These are phyloP conservation scores for Kodamaea fukazawae DNA, from an alignment of 805 yeast species.

Conservation along the genomic window DNA sequence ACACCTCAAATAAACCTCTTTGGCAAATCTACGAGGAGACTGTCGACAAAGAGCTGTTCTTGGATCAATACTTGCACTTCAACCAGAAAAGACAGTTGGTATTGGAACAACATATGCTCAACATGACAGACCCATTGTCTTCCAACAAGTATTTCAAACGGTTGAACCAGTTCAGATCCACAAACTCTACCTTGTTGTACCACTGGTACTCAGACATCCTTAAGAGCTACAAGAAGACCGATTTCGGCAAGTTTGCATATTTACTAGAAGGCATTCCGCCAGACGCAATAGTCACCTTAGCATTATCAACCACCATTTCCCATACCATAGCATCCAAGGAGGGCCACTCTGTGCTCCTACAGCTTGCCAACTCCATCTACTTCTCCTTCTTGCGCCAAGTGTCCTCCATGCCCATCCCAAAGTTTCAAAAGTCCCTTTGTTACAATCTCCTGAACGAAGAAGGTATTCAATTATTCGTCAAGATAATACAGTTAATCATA, in stretches of 20 bases:
- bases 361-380: slow-evolving; percentile 15
- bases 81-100: slow-evolving; percentile 25
- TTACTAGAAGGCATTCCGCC: slow-evolving; percentile 3
- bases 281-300: slow-evolving; percentile 5
- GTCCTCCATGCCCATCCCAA: slow-evolving; percentile 1
- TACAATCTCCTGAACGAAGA: slow-evolving; percentile 12
- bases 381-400: slow-evolving; percentile 9
- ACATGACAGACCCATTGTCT: slow-evolving; percentile 15
- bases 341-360: slow-evolving; percentile 18
- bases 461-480: slow-evolving; percentile 18
- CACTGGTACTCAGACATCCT: slow-evolving; percentile 13
- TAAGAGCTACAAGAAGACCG: slow-evolving; percentile 5
- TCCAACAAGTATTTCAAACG: slow-evolving; percentile 1
- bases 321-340: slow-evolving; percentile 10
- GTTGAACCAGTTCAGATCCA: slow-evolving; percentile 6
- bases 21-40: slow-evolving; percentile 22
- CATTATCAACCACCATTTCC: slow-evolving; percentile 7
- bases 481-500: slow-evolving; percentile 17
- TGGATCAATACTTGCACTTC: slow-evolving; percentile 23
- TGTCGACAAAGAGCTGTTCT: slow-evolving; percentile 18
- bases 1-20: slow-evolving; percentile 5
- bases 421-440: neutral
- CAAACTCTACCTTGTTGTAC: slow-evolving; percentile 12
- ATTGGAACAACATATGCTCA: slow-evolving; percentile 25
- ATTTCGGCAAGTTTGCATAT: slow-evolving; percentile 3